Percentiles rank a stretch among this genome's conserved stretches.
Evolutionary conservation across 768 basidiomycete genomes (phyloP).

Genomic region (Tulasnella sp.): DNA sequence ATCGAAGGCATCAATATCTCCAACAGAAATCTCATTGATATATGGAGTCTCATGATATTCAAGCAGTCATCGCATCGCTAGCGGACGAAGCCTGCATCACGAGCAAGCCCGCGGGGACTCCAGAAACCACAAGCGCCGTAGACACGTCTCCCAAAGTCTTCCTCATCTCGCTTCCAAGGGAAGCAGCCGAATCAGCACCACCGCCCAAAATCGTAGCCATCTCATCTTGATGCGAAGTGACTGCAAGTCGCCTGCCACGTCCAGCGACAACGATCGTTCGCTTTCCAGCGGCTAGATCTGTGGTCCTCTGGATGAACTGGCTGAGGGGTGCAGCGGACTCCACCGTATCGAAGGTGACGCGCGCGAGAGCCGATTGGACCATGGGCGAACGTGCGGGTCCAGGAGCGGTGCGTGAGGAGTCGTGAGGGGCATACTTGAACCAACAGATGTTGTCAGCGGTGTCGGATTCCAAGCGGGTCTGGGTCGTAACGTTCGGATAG

Average conservation of each 20-base stretch:
- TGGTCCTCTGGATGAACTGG: conserved; percentile 30
- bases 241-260: conserved; percentile 60
- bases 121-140: conserved; percentile 28
- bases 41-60: too few species aligned
- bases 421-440: conserved; percentile 42
- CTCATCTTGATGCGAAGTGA: conserved; percentile 50
- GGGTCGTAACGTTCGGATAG: conserved; percentile 54
- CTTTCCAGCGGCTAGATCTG: conserved; percentile 32
- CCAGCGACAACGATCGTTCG: conserved; percentile 58
- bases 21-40: too few species aligned
- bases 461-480: conserved; percentile 59
- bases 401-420: conserved; percentile 21
- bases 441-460: conserved; percentile 76
- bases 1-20: too few species aligned
- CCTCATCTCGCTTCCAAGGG: conserved; percentile 29
- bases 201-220: conserved; percentile 29
- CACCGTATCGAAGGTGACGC: conserved; percentile 50
- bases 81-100: conserved; percentile 11
- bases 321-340: conserved; percentile 47
- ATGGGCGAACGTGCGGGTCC: conserved; percentile 26
- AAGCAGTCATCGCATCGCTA: too few species aligned
- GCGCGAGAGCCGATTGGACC: conserved; percentile 38
- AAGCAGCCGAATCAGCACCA: conserved; percentile 15
- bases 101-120: background rate
- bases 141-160: conserved; percentile 36